Conservation (phyloP, 495 filamentous ascomycete genomes). For the Aspergillus bertholletiae region DNA sequence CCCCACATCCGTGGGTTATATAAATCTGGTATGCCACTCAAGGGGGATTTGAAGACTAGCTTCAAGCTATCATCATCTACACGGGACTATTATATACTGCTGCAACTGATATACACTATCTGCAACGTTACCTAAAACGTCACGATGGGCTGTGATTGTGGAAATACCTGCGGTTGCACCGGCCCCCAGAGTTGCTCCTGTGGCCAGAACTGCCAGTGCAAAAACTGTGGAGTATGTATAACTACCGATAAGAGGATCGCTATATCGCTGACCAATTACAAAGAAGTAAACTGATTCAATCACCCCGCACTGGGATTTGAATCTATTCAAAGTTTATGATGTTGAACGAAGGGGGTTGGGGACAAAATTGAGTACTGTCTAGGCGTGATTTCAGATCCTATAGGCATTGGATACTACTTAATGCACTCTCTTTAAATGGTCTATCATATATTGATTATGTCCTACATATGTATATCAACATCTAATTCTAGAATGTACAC, state of each 20-base stretch:
- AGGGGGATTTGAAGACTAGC: too few relatives aligned
- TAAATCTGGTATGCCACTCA: too few relatives aligned
- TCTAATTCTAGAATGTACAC: too few relatives aligned
- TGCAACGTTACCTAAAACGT: too few relatives aligned
- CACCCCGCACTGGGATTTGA: too few relatives aligned
- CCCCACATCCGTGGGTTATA: constrained; percentile 5
- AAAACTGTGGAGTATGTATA: constrained; percentile 43
- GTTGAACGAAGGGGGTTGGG: background rate
- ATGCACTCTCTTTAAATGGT: background rate
- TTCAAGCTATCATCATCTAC: too few relatives aligned
- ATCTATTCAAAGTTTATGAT: background rate
- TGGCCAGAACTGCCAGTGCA: constrained; percentile 37
- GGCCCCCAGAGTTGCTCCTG: constrained; percentile 39
- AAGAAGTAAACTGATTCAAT: constrained; percentile 11
- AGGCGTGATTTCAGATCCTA: constrained; percentile 4
- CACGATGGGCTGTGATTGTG: constrained; percentile 38
- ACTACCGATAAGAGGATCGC: background rate
- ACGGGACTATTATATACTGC: too few relatives aligned
- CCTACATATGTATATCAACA: background rate
- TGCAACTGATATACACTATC: too few relatives aligned
- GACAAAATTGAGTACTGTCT: background rate
- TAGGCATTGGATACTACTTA: constrained; percentile 6
- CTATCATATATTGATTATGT: background rate
- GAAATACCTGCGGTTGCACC: constrained; percentile 34
- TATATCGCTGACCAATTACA: background rate